phyloP scores from a whole-genome alignment of 495 filamentous ascomycete species.

The Podospora conica region DNA sequence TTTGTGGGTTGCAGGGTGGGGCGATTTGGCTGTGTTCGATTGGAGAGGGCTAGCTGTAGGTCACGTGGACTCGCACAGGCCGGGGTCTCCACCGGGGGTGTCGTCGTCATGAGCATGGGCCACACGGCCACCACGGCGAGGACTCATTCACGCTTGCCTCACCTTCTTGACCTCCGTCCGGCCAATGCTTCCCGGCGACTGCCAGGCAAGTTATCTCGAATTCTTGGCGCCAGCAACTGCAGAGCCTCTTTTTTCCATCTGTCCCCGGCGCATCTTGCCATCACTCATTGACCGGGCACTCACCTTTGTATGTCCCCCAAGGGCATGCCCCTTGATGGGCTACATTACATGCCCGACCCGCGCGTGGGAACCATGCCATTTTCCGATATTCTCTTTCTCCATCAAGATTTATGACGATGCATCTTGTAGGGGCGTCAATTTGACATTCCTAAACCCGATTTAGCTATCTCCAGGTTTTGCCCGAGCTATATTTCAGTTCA shows the following conservation, averaged over 20 bases:
- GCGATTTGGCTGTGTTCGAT: constrained; percentile 18
- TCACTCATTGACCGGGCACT: not conserved
- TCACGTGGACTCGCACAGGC: constrained; percentile 16
- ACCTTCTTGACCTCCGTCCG: not conserved
- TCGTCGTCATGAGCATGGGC: not conserved
- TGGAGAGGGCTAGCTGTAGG: constrained; percentile 28
- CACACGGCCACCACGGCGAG: not conserved
- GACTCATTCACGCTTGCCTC: not conserved
- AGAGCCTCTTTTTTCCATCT: not conserved
- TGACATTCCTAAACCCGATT: too few relatives aligned
- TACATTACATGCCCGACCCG: not conserved
- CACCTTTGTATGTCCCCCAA: not conserved
- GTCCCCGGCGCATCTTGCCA: not conserved
- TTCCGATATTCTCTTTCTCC: not conserved
- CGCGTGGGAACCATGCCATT: not conserved
- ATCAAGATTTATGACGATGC: not conserved
- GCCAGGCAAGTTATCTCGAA: not conserved
- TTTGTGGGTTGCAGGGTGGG: constrained; percentile 34
- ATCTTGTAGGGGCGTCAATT: not conserved
- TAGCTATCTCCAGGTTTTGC: not conserved
- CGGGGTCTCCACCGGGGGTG: not conserved
- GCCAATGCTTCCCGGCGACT: too few relatives aligned
- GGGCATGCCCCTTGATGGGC: too few relatives aligned
- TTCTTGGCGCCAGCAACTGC: not conserved
- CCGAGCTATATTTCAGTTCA: not conserved